phyloP scores from a whole-genome alignment of 129 eudicot genomes.

The Scalesia atractyloides region DNA sequence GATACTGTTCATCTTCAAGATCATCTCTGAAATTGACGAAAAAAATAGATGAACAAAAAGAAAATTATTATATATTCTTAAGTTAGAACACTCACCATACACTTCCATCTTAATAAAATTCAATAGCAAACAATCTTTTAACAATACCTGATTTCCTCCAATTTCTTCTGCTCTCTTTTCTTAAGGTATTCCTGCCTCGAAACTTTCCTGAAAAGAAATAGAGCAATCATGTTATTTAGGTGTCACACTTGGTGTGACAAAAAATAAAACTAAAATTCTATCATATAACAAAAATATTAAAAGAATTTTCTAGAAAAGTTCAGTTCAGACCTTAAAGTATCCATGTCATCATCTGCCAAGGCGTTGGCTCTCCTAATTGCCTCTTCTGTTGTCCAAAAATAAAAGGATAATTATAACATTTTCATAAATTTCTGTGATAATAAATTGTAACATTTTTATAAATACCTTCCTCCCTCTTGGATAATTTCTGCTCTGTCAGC shows the following conservation, averaged over 20 bases:
- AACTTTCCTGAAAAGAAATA: conserved; percentile 50
- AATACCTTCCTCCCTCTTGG: conserved; percentile 86
- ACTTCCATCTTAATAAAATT: neutral
- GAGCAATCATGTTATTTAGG: conserved; percentile 5
- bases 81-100: neutral
- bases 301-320: conserved; percentile 5
- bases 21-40: conserved; percentile 68
- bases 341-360: conserved; percentile 61
- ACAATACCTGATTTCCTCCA: conserved; percentile 73
- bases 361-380: conserved; percentile 88
- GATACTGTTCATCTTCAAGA: conserved; percentile 81
- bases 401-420: neutral
- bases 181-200: conserved; percentile 94
- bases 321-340: conserved; percentile 62
- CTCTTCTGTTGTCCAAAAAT: conserved; percentile 63
- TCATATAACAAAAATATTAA: neutral
- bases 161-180: conserved; percentile 87
- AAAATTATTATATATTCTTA: neutral
- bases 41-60: neutral
- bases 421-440: conserved; percentile 1
- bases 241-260: conserved; percentile 12
- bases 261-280: neutral
- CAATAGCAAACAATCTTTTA: conserved; percentile 3
- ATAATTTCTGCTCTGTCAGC: conserved; percentile 71
- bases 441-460: conserved; percentile 5